Evolutionary conservation across 2,329 filamentous ascomycete species (phyloP), one percentile per base, ranked within the genome.

Genomic region (Ophiostoma triangulosporum): DNA sequence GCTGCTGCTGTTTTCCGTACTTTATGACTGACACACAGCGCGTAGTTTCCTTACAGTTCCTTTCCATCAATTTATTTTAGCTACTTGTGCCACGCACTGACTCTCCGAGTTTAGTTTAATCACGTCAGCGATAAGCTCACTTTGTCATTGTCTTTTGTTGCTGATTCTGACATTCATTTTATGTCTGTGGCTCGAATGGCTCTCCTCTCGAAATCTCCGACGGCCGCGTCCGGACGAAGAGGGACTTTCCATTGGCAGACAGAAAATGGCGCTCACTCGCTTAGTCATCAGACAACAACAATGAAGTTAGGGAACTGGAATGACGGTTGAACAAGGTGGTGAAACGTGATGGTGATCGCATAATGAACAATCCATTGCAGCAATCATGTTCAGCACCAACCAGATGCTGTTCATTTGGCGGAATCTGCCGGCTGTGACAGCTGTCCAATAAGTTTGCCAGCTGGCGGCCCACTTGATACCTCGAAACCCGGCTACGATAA

Each of bases 381-480:
- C n/a, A n/a, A n/a, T n/a, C n/a, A n/a, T n/a, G n/a, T n/a, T 22
- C 40, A 15, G 24, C 40, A 27, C 43, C 26, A 46, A 46, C 29
- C 43, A 46, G 8, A 6, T 27, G 43, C 15, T 46, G 43, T 17
- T 6, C n/a, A 46, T 31, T 29, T 17, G 7, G 15, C 15, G 43
- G 29, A 27, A 46, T 29, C 26, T 46, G 43, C 15, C 43, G 26
- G 43, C 26, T 15, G 6, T 29, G 43, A 24, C 43, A 46, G 43
- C 43, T 29, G 43, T 20, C 14, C 24, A 12, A n/a, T n/a, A n/a
- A n/a, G n/a, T n/a, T n/a, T 55, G 49, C 49, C 56, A 56, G 54
- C 54, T 57, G 54, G 26, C 43, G 50, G 22, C 48, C 53, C 55
- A 52, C 53, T 35, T 35, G 20, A 29, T 3, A 17, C 7, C 17